Base-by-base conservation (phyloP, 257 asterid species). In the Przewalskia tangutica region DNA sequence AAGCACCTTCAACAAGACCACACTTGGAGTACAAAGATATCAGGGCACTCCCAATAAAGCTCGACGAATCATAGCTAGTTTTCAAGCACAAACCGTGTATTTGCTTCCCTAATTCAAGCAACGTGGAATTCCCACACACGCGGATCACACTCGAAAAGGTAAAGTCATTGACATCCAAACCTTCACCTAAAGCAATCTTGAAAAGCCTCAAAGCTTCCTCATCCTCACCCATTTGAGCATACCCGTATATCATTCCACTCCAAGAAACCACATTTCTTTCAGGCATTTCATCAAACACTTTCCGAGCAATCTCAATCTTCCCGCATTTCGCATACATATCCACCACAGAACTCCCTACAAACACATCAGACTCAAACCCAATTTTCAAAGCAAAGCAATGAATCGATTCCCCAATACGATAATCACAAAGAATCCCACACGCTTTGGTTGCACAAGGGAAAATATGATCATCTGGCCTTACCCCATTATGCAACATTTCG, bases 231-330 rank as follows among this genome's bases (percentile, higher is more conserved):
- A 85, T 77, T 79, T 91, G 94, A 10, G 94, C 89, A 70, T 93
- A 95, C 65, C 98, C 97, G 55, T 90, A 89, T 65, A 93, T 93
- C 93, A 95, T 89, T 65, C 94, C 93, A 82, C 90, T 93, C 99
- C 98, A 95, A 2, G 98, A 89, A 71, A 95, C 99, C 77, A 92
- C 94, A 87, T 93, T 95, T 81, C 86, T 89, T 3, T 85, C 90
- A 0, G 99, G 97, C 97, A 95, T 93, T 88, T 86, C 90, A 81
- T 94, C 98, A 13, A 95, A 95, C 98, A 93, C 2, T 84, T 87
- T 88, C 87, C 96, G 83, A 6, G 98, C 97, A 77, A 86, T 84
- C 0, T 46, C 82, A 46, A 94, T 76, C 20, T 81, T 85, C 82
- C 94, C 94, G 59, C 95, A 92, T 86, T 95, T 92, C 0, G 93